Evolutionary conservation across 345 rosid genomes (phyloP), one percentile per base, ranked within the genome.

Genomic region (Diplotaxis tenuifolia): DNA sequence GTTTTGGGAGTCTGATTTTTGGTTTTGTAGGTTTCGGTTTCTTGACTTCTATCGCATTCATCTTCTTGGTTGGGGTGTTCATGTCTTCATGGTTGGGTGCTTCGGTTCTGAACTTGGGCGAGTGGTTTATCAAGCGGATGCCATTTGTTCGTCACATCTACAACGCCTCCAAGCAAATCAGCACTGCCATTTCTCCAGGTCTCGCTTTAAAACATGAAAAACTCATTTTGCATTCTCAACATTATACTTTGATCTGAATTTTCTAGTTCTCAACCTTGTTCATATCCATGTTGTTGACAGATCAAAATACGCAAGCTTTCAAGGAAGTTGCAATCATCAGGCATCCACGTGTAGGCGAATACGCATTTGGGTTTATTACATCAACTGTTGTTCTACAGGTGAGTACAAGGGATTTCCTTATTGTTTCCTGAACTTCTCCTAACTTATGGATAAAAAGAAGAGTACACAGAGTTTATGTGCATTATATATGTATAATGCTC

Each of bases 11-110:
- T 55, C 66, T 68, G 70, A 11, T 53, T 28, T 76, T 42, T 42
- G 57, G 22, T 18, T 72, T 66, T 29, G 58, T 70, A 96, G 99
- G 98, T 79, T 90, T 96, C 32, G 99, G 99, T 71, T 92, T 96
- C 78, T 76, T 90, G 78, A 96, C 99, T 59, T 96, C 99, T 70
- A 84, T 92, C 58, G 88, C 93, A 14, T 92, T 96, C 84, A 92
- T 96, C 76, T 96, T 96, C 88, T 75, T 92, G 91, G 87, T 92
- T 49, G 99, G 99, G 49, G 96, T 96, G 68, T 96, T 96, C 87
- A 96, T 96, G 99, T 92, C 99, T 75, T 96, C 99, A 12, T 96
- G 99, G 99, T 78, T 96, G 90, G 99, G 99, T 68, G 89, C 99
- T 73, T 96, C 98, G 27, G 93, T 96, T 73, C 83, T 96, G 67